A percentile compares a stretch with the other conserved stretches of the same genome.
Conservation (phyloP, 2,329 filamentous ascomycete genomes). For the Colletotrichum endophyticum region DNA sequence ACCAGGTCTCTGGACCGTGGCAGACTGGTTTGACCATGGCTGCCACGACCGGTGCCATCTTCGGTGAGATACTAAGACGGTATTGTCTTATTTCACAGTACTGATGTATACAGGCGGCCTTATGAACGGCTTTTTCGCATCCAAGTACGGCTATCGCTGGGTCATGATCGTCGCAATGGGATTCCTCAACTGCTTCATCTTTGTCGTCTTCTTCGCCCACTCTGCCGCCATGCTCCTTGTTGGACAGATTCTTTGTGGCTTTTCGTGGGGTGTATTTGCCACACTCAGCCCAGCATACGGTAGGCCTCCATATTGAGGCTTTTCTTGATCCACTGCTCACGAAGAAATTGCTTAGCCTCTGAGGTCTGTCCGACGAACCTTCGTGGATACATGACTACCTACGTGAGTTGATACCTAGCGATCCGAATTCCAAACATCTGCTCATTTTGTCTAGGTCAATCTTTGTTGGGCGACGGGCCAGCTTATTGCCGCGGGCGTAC, state of each 20-base stretch:
- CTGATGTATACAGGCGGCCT: constrained; percentile 30
- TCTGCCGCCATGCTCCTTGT: constrained; percentile 46
- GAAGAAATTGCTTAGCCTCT: constrained; percentile 28
- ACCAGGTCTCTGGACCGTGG: constrained; percentile 55
- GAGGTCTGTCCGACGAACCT: constrained; percentile 47
- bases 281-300: constrained; percentile 47
- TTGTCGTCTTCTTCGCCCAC: constrained; percentile 53
- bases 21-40: constrained; percentile 55
- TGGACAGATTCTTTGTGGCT: constrained; percentile 50
- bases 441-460: constrained; percentile 39
- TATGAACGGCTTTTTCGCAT: constrained; percentile 45
- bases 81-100: no score
- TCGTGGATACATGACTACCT: constrained; percentile 46
- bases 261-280: constrained; percentile 50
- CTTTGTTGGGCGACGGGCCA: constrained; percentile 48
- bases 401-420: neutral
- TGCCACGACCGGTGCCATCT: constrained; percentile 38
- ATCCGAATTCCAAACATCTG: fast-evolving
- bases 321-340: neutral
- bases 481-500: constrained; percentile 44
- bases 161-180: constrained; percentile 39
- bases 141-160: constrained; percentile 46
- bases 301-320: neutral
- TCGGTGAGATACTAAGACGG: no score
- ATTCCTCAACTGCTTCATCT: constrained; percentile 45